Base-by-base conservation (phyloP, 805 yeast genomes). In the Vanderwaltozyma yarrowii region DNA sequence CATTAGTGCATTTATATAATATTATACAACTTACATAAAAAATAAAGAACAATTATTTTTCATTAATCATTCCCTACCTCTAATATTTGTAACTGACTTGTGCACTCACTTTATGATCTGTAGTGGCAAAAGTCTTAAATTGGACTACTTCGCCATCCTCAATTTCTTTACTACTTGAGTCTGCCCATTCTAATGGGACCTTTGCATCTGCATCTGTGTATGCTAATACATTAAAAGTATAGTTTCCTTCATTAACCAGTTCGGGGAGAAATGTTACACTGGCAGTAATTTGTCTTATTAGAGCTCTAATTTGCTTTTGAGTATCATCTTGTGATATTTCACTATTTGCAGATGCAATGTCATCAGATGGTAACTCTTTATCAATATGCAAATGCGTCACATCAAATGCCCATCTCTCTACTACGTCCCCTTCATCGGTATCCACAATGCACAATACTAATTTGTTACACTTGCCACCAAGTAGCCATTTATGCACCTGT, bases 391-490 rank as follows among this genome's bases (percentile, higher is more conserved):
- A 56, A 10, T 64, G 52, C 2, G 75, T 73, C 6, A 86, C 64
- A 45, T 75, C 73, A 52, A 88, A 88, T 51, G 84, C 84, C 97
- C 97, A 88, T 38, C 85, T 64, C 56, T 88, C 97, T 2, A 79
- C 78, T 2, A 70, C 72, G 25, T 80, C 86, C 0, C 76, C 76
- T 0, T 77, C 67, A 30, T 74, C 76, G 46, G 78, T 79, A 21
- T 79, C 71, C 2, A 86, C 64, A n/a, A 87, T 76, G 9, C 77
- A 88, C 26, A 89, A 66, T 2, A 83, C 78, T 29, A 88, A 60
- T 45, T 76, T 74, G 18, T 78, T 70, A 25, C 89, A 74, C 41
- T 74, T 72, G 10, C 80, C 83, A 1, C 78, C 74, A 35, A 73
- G 68, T 2, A 87, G 69, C 96, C 95, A 86, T 45, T 67, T 62